Conservation (phyloP, 768 basidiomycete genomes). For the Xerocomellus intermedius region DNA sequence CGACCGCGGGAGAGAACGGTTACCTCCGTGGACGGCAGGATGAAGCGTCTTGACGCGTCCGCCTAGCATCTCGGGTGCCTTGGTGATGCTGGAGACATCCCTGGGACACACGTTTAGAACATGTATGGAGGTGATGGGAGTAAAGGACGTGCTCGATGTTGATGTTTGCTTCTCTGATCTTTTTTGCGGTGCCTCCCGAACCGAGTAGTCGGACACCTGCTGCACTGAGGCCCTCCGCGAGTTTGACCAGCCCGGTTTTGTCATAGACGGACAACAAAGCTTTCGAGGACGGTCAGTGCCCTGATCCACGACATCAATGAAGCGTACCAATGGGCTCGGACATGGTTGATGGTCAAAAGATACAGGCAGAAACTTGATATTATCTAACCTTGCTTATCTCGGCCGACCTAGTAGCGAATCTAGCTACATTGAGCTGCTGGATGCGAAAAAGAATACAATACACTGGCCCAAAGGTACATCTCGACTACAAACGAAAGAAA, state of each 20-base stretch:
- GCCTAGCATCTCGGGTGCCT: constrained; percentile 98
- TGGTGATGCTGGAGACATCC: constrained; percentile 96
- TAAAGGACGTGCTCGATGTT: constrained; percentile 76
- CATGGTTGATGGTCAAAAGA: constrained; percentile 22
- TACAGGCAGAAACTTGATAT: background rate
- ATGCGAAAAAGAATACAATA: constrained; percentile 7
- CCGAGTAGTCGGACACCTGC: constrained; percentile 88
- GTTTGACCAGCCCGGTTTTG: constrained; percentile 84
- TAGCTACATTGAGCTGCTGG: constrained; percentile 3
- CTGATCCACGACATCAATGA: background rate
- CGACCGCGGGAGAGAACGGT: constrained; percentile 9
- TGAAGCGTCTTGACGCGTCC: constrained; percentile 98
- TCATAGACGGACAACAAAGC: constrained; percentile 96
- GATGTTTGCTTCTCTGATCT: constrained; percentile 91
- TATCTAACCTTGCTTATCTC: constrained; percentile 15
- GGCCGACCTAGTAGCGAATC: constrained; percentile 9
- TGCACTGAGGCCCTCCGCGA: constrained; percentile 79
- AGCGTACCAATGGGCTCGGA: constrained; percentile 29
- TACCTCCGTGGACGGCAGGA: constrained; percentile 96
- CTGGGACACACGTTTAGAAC: constrained; percentile 40
- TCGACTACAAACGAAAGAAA: constrained; percentile 1
- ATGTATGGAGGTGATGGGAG: background rate
- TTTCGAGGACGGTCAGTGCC: constrained; percentile 29
- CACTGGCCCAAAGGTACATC: constrained; percentile 8
- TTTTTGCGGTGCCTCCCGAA: constrained; percentile 97